Base-by-base conservation (phyloP, 192 early-diverging fungal genomes). In the Piromyces sp. region DNA sequence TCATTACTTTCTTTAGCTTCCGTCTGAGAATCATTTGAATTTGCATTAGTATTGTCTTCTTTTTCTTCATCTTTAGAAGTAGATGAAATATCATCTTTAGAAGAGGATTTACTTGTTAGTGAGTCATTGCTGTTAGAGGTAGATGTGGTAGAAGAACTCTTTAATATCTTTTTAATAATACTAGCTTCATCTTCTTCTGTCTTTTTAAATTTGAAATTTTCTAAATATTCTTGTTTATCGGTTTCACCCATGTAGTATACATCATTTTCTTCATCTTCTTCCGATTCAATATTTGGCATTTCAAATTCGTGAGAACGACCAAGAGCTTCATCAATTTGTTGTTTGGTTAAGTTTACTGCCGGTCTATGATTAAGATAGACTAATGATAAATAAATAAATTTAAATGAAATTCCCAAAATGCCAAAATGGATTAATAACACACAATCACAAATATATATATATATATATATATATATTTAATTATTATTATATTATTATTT, bases 351-450 rank as follows among this genome's bases (percentile, higher is more conserved):
- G 37, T 87, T 86, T 30, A 68, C 40, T 14, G 89, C 82, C 0
- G 90, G 90, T 5, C 88, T 86, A 81, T 91, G 89, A 81, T 91
- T 91, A 80, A 91, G 80, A 80, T 88, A 91, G 14, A 91, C 89
- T 90, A 19, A 51, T n/a, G n/a, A n/a, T n/a, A n/a, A n/a, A n/a
- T n/a, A n/a, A n/a, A n/a, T n/a, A n/a, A n/a, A n/a, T n/a, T n/a
- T n/a, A n/a, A n/a, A n/a, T n/a, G n/a, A n/a, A n/a, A n/a, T n/a
- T n/a, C n/a, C n/a, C n/a, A n/a, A n/a, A n/a, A n/a, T n/a, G n/a
- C n/a, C n/a, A n/a, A n/a, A n/a, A n/a, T n/a, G n/a, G n/a, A n/a
- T n/a, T n/a, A 36, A 36, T 36, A 36, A 36, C 12, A 36, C 4
- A 36, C 12, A 36, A 36, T 7, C 12, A 36, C 4, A 36, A 7